Evolutionary conservation across 2,329 filamentous ascomycete species (phyloP), one percentile per base, ranked within the genome.

Genomic region (Colletotrichum orbiculare): DNA sequence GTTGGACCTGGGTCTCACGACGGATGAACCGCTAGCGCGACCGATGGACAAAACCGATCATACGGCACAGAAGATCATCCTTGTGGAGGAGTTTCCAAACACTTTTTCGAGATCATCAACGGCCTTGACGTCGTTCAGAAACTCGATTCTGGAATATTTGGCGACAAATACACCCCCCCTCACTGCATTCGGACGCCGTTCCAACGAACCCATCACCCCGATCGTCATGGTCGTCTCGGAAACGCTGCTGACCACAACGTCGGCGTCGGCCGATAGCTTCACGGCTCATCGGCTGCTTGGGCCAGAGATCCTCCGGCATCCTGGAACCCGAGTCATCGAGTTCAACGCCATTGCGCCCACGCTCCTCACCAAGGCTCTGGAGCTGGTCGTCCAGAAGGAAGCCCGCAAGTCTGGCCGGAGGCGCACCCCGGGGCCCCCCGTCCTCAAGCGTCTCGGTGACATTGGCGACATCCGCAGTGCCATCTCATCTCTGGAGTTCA

Each of bases 321-420:
- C 92, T 0, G 89, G 90, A 12, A 89, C 93, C 2, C 88, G 87
- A 8, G 83, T 92, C 6, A 93, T 99, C 68, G 94, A 97, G 69
- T 99, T 98, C 79, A 99, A 99, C 72, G 87, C 91, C 11, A 90
- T 99, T 66, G 96, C 96, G 0, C 90, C 93, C 0, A 96, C 95
- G 0, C 87, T 95, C 46, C 86, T 99, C 72, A 85, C 88, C 11
- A 97, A 95, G 77, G 95, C 95, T 1, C 81, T 99, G 5, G 91
- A 96, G 60, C 77, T 92, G 2, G 85, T 97, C 2, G 87, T 98
- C 1, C 84, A 91, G 71, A 97, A 97, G 75, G 94, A 98, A 76
- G 91, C 94, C 1, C 85, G 90, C 13, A 88, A 89, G 69, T 96
- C 93, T 2, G 91, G 91, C 4, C 85, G 93, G 55, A 87, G 86